Evolutionary conservation across 1,284 basidiomycete species (phyloP).

Genomic region (Baeospora myosura): DNA sequence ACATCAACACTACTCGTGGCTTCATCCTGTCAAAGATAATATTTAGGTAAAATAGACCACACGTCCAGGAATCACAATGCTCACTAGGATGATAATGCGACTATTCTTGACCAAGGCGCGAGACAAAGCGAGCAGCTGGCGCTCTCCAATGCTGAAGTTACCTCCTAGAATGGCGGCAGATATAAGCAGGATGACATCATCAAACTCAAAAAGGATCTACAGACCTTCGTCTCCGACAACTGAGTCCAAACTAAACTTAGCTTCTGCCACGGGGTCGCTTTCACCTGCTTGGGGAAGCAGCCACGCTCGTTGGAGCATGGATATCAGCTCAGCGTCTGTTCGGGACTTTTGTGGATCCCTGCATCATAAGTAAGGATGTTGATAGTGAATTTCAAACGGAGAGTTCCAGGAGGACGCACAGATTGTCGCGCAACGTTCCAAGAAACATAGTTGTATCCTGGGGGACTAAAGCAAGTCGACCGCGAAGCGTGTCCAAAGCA

Average conservation of each 20-base stretch:
- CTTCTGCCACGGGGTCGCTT: not conserved
- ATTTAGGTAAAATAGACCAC: constrained; percentile 7
- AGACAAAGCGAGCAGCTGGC: constrained; percentile 69
- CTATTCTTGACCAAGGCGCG: constrained; percentile 67
- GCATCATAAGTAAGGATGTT: constrained; percentile 3
- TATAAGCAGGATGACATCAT: not conserved
- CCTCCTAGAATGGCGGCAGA: constrained; percentile 31
- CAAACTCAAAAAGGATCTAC: constrained; percentile 8
- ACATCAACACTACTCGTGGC: constrained; percentile 82
- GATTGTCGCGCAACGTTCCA: constrained; percentile 61
- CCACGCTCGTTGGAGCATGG: constrained; percentile 48
- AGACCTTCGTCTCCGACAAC: constrained; percentile 61
- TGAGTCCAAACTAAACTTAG: constrained; percentile 2
- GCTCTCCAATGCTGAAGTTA: constrained; percentile 74
- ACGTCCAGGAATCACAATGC: constrained; percentile 13
- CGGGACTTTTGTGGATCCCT: constrained; percentile 50
- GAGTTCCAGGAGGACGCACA: constrained; percentile 33
- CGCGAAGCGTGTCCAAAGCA: constrained; percentile 50
- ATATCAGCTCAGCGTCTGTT: constrained; percentile 42
- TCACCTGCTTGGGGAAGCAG: constrained; percentile 25
- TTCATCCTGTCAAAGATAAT: constrained; percentile 44
- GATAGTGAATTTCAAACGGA: not conserved
- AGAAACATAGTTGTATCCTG: constrained; percentile 61
- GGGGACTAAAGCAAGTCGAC: constrained; percentile 63
- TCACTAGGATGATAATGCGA: constrained; percentile 61